Conservation (phyloP, 805 yeast species). For the Schwanniomyces pseudopolymorphus region DNA sequence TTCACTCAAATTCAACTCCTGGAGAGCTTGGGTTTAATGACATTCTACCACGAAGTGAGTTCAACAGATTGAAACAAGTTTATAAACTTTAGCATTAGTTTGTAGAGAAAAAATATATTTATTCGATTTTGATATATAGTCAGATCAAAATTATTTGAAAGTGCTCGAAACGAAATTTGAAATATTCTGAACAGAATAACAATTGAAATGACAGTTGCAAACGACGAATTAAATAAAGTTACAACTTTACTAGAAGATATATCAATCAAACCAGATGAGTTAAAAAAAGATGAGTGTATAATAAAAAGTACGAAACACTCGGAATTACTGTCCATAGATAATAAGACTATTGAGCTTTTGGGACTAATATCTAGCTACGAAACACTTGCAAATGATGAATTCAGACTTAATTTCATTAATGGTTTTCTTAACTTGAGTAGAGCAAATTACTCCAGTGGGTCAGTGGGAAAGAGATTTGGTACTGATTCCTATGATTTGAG, state of each 20-base stretch:
- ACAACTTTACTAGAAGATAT: slow-evolving; percentile 6
- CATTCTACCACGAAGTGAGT: slow-evolving; percentile 44
- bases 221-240: background rate
- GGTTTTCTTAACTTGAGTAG: slow-evolving; percentile 45
- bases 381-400: slow-evolving; percentile 14
- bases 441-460: slow-evolving; percentile 39
- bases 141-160: background rate
- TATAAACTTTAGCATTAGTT: slow-evolving; percentile 26
- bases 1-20: slow-evolving; percentile 23
- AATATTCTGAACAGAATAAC: background rate
- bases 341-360: slow-evolving; percentile 20
- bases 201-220: background rate
- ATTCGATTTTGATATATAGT: background rate
- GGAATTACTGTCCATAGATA: slow-evolving; percentile 9
- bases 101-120: background rate
- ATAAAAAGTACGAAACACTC: background rate
- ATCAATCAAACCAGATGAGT: background rate
- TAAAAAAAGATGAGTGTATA: background rate
- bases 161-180: background rate
- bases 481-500: slow-evolving; percentile 41
- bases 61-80: slow-evolving; percentile 38
- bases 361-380: slow-evolving; percentile 35
- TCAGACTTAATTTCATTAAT: slow-evolving; percentile 20
- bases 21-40: slow-evolving; percentile 45
- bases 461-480: slow-evolving; percentile 33